Conservation (phyloP, 208 protist genomes). For the Angomonas ambiguus region DNA sequence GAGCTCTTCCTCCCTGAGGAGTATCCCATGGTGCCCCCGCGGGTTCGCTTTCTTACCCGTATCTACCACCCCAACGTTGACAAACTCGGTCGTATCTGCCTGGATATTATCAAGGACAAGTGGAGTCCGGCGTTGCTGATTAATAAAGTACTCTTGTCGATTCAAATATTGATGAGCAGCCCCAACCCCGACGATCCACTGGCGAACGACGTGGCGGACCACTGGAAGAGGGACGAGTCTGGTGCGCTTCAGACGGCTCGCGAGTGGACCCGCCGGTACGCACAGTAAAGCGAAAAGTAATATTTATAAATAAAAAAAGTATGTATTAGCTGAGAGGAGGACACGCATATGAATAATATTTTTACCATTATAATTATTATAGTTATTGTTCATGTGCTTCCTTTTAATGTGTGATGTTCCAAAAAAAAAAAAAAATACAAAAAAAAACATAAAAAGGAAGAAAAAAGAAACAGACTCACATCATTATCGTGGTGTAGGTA, state of each 20-base stretch:
- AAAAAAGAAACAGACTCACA: constrained; percentile 3
- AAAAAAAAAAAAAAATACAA: neutral
- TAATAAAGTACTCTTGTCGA: constrained; percentile 98
- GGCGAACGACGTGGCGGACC: constrained; percentile 97
- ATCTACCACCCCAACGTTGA: constrained; percentile 99
- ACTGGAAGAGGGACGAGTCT: constrained; percentile 80
- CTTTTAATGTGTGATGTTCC: no score
- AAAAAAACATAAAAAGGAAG: neutral
- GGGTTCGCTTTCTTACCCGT: constrained; percentile 98
- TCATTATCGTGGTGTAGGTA: no score
- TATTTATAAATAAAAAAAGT: neutral
- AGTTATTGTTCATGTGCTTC: neutral
- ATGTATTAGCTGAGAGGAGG: neutral
- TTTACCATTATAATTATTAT: neutral
- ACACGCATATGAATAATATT: constrained; percentile 1
- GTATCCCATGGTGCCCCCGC: constrained; percentile 97
- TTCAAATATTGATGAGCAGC: constrained; percentile 99
- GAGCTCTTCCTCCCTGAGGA: constrained; percentile 86
- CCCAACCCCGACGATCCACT: constrained; percentile 99
- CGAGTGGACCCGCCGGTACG: constrained; percentile 82
- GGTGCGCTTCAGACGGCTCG: constrained; percentile 61
- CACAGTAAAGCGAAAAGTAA: constrained; percentile 10
- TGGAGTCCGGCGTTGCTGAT: constrained; percentile 99
- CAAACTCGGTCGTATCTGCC: constrained; percentile 97
- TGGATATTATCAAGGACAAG: constrained; percentile 99